Base-by-base conservation (phyloP, 371 early-diverging fungal genomes). In the Homolaphlyctis polyrhiza region DNA sequence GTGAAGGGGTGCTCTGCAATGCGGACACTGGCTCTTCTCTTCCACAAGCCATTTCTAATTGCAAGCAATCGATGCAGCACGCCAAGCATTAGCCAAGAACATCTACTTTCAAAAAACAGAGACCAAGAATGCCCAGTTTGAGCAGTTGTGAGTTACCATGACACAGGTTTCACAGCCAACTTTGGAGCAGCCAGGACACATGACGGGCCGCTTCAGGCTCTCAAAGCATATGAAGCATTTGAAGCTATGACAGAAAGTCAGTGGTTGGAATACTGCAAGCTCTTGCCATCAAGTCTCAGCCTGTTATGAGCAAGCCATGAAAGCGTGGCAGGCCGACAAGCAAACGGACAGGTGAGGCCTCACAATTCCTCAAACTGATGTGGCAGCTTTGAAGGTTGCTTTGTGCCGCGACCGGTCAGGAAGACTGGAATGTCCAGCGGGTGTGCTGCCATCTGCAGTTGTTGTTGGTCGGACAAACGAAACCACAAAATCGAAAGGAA, bases 141-240 rank as follows among this genome's bases (percentile, higher is more conserved):
- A 4, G 36, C 28, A n/a, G 47, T 30, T 4, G 33, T 49, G 21
- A 1, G 3, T 13, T 34, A 76, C 76, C 65, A 49, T 39, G 23
- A 76, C 50, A 50, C 76, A 76, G 21, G 16, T 60, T 27, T 70
- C 72, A 61, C 77, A 77, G 8, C 72, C 72, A 13, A 74, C 67
- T 54, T 74, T 77, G n/a, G 69, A 66, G 64, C 77, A 77, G 13
- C 58, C 11, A 0, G 74, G 74, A 57, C 74, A 74, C 77, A 77
- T 74, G 45, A 72, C 72, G 11, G 77, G 74, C 32, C 57, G 66
- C 29, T 34, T 21, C 23, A 77, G 61, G 27, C 13, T 58, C 6
- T 71, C 74, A 33, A 68, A 72, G 69, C 77, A 77, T 36, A 77
- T 74, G 58, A 72, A 72, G 71, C 77, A 77, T 49, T 70, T 68